Base-by-base conservation (phyloP, 192 early-diverging fungal genomes). In the Backusella westeae region DNA sequence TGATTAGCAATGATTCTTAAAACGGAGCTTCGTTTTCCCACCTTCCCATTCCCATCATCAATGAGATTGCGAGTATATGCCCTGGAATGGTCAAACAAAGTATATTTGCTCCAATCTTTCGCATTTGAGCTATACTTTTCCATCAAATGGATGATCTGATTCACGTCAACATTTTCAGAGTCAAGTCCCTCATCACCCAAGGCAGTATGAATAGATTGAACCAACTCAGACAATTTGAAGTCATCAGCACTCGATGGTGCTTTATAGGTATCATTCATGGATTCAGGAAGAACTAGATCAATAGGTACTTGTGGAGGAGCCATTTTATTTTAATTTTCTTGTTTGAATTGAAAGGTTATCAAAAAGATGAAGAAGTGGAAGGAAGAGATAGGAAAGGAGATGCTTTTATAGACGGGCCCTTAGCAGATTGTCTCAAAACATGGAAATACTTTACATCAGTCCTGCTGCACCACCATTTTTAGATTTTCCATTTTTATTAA, bases 51-150 rank as follows among this genome's bases (percentile, higher is more conserved):
- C 42, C 96, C 96, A 65, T 93, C 91, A 78, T 96, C 96, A 1
- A 97, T 91, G 14, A 96, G 85, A 77, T 95, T 96, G 52, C 94
- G 90, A 23, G 96, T 97, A 83, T 97, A 97, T 14, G 87, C 78
- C 14, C 87, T 82, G 44, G 86, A 85, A 4, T 83, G 85, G 71
- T 95, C 93, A 85, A 93, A 94, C 38, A 89, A 83, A 52, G 91
- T 89, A 78, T 92, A 95, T 75, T 92, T 86, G 15, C 74, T 67
- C 95, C 95, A 96, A 76, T 96, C 94, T 19, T 84, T 78, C 59
- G 82, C 68, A 69, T 93, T 90, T 12, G 92, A 91, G 19, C 76
- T 78, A 79, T 94, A 95, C 29, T 77, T 69, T 21, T 84, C 88
- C 92, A 96, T 94, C 39, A 94, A 77, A 23, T 82, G 72, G 59